Evolutionary conservation across 768 basidiomycete genomes (phyloP), one percentile per base, ranked within the genome.

Genomic region (Russula compacta): DNA sequence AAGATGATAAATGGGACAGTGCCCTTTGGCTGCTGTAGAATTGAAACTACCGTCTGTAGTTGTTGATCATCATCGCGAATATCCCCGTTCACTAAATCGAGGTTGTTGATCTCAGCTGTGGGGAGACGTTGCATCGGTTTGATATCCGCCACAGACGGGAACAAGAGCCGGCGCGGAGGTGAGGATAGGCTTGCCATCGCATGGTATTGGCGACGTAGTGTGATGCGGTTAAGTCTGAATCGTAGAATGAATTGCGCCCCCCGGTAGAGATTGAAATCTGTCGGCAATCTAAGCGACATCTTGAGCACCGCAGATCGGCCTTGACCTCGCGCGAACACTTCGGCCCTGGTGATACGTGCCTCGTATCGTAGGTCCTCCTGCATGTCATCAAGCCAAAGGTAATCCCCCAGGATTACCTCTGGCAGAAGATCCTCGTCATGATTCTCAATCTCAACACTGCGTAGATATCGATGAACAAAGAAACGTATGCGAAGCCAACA

Each of bases 1-100:
- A 83, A 85, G 15, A 86, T 73, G 14, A 83, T 70, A 64, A 86
- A 85, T 0, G 84, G 84, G 1, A 75, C 67, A 6, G 78, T 74
- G 0, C 84, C 83, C 0, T 75, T 71, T 14, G 73, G 69, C 38
- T 74, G 76, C 38, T 71, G 63, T 4, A 77, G 67, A 47, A 85
- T 81, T 0, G 79, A 74, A 5, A 70, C 66, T 0, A 85, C 80
- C 0, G 83, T 80, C 56, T 74, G 74, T 6, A 78, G 64, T 63
- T 85, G 83, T 40, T 76, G 72, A 0, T 68, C 59, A 67, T 87
- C 86, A 0, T 63, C 60, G 1, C 70, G 69, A 46, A 86, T 76
- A 10, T 79, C 67, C 0, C 71, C 63, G 61, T 86, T 83, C 61
- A 72, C 72, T 0, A 75, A 64, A 32, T 62, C 69, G 1, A 76